Evolutionary conservation across 768 basidiomycete species (phyloP).

Genomic region (Kwoniella botswanensis): DNA sequence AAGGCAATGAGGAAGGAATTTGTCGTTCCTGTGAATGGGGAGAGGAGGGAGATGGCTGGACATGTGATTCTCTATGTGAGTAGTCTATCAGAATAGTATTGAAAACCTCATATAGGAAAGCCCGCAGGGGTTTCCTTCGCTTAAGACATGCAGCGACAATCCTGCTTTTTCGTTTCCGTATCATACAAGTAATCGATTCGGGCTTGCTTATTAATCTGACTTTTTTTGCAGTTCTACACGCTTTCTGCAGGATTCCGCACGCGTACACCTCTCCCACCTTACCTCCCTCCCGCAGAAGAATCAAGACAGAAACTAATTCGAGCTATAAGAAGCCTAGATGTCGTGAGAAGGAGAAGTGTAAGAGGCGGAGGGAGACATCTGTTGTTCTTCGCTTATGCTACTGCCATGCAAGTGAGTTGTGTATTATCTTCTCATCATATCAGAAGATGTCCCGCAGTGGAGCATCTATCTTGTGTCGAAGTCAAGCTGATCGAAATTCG

Average conservation of each 20-base stretch:
- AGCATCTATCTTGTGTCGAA: no score
- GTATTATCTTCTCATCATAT: background rate
- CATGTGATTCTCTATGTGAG: constrained; percentile 80
- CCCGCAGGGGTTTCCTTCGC: no score
- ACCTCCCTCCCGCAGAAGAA: constrained; percentile 89
- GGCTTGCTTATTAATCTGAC: no score
- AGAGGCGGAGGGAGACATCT: constrained; percentile 78
- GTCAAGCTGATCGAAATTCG: no score
- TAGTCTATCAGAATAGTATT: background rate
- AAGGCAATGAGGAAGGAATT: constrained; percentile 84
- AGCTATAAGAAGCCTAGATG: constrained; percentile 80
- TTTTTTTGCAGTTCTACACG: constrained; percentile 55
- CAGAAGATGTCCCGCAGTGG: no score
- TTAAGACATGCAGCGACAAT: no score
- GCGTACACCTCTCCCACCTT: constrained; percentile 86
- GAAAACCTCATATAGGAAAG: no score
- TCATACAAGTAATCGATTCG: no score
- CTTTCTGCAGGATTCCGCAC: constrained; percentile 53
- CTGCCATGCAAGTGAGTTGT: constrained; percentile 72
- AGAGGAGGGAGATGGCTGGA: constrained; percentile 85
- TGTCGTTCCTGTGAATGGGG: constrained; percentile 84
- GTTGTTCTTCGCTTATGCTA: constrained; percentile 89
- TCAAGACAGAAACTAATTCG: constrained; percentile 80
- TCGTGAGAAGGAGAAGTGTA: constrained; percentile 81
- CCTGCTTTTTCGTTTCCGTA: no score